These are phyloP conservation scores for Jimgerdemannia lactiflua DNA, from an alignment of 192 early-diverging fungal genomes.

Conservation along the genomic window DNA sequence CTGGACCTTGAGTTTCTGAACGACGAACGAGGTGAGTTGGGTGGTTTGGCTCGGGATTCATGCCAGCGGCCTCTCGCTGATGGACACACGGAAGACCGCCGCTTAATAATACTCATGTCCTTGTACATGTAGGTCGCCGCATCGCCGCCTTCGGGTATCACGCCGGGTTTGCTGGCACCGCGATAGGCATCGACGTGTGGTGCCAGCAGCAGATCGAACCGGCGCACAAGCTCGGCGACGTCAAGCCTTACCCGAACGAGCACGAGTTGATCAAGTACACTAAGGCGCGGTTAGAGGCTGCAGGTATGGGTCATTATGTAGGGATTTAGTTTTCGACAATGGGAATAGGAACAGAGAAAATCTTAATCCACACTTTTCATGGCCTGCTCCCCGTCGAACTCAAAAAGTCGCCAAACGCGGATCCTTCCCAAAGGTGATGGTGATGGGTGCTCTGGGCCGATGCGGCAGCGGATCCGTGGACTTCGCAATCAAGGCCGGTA, in stretches of 20 bases:
- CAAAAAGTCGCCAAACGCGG: conserved; percentile 51
- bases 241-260: conserved; percentile 86
- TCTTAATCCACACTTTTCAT: no score
- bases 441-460: conserved; percentile 97
- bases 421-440: conserved; percentile 79
- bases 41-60: not conserved
- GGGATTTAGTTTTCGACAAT: no score
- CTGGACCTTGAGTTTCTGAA: conserved; percentile 95
- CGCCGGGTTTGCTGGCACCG: conserved; percentile 94
- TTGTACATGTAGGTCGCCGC: conserved; percentile 57
- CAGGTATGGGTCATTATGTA: conserved; percentile 29
- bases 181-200: conserved; percentile 93
- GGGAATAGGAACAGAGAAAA: no score
- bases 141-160: conserved; percentile 98
- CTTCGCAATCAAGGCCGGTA: conserved; percentile 76
- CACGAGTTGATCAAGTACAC: conserved; percentile 70
- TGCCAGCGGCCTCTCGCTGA: not conserved
- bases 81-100: not conserved
- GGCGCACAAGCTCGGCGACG: conserved; percentile 61
- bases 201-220: conserved; percentile 66
- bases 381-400: conserved; percentile 22
- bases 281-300: conserved; percentile 55
- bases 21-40: conserved; percentile 55
- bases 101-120: not conserved
- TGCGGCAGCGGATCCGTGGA: conserved; percentile 91